phyloP scores from a whole-genome alignment of 331 rosid genomes.

The Malus hybrid region DNA sequence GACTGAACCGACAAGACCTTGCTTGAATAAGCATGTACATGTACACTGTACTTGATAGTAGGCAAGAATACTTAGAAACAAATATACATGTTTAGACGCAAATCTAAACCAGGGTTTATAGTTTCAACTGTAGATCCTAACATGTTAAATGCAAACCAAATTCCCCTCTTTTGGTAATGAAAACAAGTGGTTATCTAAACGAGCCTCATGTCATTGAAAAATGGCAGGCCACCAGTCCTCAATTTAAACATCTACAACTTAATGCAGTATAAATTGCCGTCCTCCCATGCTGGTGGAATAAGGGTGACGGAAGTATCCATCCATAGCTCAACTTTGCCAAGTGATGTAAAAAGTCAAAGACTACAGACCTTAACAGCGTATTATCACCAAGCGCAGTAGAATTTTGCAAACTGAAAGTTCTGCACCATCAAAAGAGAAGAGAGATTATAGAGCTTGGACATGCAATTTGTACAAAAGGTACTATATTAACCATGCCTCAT shows the following conservation, averaged over 20 bases:
- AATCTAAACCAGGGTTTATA: background rate
- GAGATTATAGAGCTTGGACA: background rate
- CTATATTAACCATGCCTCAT: background rate
- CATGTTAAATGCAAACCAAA: conserved; percentile 6
- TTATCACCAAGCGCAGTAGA: conserved; percentile 28
- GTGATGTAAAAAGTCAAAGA: conserved; percentile 2
- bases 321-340: background rate
- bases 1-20: background rate
- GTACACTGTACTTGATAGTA: background rate
- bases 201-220: background rate
- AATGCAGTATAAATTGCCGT: background rate
- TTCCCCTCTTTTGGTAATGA: background rate
- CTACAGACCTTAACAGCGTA: conserved; percentile 47
- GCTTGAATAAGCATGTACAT: background rate
- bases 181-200: background rate
- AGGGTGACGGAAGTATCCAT: background rate
- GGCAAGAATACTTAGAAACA: background rate
- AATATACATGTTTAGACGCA: background rate
- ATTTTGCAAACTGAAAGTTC: conserved; percentile 35
- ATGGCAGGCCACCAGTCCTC: background rate
- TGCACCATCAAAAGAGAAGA: conserved; percentile 25
- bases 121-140: background rate
- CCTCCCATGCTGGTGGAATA: background rate
- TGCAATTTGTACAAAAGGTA: background rate
- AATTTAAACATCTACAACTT: background rate